Evolutionary conservation across 1,284 basidiomycete genomes (phyloP).

Genomic region (Naganishia albida): DNA sequence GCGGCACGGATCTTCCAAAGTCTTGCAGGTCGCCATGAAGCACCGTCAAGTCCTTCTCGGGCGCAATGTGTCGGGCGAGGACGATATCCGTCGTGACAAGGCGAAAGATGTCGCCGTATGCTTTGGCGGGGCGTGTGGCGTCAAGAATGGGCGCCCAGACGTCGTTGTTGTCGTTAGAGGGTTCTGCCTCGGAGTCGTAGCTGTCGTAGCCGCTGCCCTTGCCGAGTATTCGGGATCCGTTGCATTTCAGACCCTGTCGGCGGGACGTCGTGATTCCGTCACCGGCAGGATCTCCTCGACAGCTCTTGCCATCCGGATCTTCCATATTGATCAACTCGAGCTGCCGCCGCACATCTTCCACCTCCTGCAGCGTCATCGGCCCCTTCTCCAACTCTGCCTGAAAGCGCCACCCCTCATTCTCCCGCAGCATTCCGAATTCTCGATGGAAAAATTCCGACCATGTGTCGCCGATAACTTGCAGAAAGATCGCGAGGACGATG

Average conservation of each 20-base stretch:
- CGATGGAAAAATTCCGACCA: conserved; percentile 16
- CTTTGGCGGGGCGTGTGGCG: conserved; percentile 16
- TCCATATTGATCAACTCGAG: conserved; percentile 20
- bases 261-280: not conserved
- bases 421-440: conserved; percentile 5
- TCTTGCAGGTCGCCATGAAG: conserved; percentile 31
- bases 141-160: conserved; percentile 2
- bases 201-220: conserved; percentile 11
- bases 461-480: conserved; percentile 19
- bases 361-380: not conserved
- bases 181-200: not conserved
- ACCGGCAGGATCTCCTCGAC: not conserved
- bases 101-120: conserved; percentile 29
- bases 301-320: not conserved
- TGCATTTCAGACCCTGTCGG: not conserved
- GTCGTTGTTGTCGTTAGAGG: not conserved
- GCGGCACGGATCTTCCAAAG: conserved; percentile 25
- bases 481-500: conserved; percentile 25
- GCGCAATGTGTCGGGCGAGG: conserved; percentile 13
- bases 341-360: conserved; percentile 14
- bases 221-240: conserved; percentile 3
- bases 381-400: conserved; percentile 7
- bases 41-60: conserved; percentile 15
- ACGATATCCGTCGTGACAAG: conserved; percentile 26
- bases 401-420: conserved; percentile 21